Base-by-base conservation (phyloP, 2,329 filamentous ascomycete genomes). In the Hortaea werneckii region DNA sequence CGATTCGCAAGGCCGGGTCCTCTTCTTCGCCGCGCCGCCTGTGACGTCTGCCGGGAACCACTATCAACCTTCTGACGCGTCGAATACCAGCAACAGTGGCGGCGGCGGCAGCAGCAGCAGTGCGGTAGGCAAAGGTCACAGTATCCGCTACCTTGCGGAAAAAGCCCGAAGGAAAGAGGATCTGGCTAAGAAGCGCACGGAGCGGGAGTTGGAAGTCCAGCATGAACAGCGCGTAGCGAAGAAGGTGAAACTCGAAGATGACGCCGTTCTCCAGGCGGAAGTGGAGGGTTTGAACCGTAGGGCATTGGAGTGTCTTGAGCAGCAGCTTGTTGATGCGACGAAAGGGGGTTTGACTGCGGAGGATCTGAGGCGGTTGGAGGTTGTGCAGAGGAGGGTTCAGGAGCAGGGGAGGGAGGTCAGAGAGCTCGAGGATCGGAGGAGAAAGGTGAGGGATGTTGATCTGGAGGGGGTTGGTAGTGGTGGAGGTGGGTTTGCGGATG, bases 1-100 rank as follows among this genome's bases (percentile, higher is more conserved):
- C 47, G 87, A 94, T 57, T 79, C 80, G 27, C 67, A 77, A 42
- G 87, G 87, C 5, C 79, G 80, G 29, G 74, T 94, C 1, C 71
- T 95, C 9, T 94, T 92, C 71, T 95, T 92, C 68, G 85, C 85
- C 2, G 76, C 81, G 2, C 86, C 87, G 5, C 87, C 88, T 1
- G 69, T 87, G 13, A 78, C 64, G 5, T 20, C 20, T 20, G 20
- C 20, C 2, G 20, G 20, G 20, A 4, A 20, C 20, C 20, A 20
- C 20, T 20, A 20, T 20, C 20, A 20, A 20, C 20, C 20, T 20
- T 20, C 20, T 20, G 20, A 20, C 20, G 20, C 20, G 20, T 4
- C 20, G 20, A 20, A 20, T 20, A 20, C 20, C 20, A 28, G 6
- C 13, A 30, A 27, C 27, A 37, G 28, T 8, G 12, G 9, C 27